These are phyloP conservation scores for Camellia lanceoleosa DNA, from an alignment of 148 eudicot species.

Conservation along the genomic window DNA sequence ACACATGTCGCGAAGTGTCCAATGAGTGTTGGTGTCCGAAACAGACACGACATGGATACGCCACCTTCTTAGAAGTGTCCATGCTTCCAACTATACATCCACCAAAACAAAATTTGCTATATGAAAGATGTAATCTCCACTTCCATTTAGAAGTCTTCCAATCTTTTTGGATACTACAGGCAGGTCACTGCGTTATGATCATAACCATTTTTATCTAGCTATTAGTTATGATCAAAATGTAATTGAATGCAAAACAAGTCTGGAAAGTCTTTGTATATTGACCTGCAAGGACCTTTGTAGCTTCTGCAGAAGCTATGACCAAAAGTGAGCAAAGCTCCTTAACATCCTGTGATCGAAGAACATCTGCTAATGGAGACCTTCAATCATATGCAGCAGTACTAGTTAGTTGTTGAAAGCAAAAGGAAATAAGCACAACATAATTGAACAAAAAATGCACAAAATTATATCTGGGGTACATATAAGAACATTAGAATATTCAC, in stretches of 20 bases:
- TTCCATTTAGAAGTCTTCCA: background rate
- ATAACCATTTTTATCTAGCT: background rate
- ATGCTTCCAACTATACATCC: no score
- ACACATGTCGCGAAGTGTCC: no score
- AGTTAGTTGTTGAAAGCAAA: background rate
- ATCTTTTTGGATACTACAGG: background rate
- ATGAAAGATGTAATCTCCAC: background rate
- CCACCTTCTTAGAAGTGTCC: no score
- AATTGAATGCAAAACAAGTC: background rate
- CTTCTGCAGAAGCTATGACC: conserved; percentile 53
- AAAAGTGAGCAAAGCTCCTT: conserved; percentile 64
- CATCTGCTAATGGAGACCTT: conserved; percentile 59
- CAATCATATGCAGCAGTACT: conserved; percentile 3
- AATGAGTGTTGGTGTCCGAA: no score
- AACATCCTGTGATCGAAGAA: conserved; percentile 43
- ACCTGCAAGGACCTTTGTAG: conserved; percentile 45
- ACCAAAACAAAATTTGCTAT: no score
- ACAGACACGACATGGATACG: no score
- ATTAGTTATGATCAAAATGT: no score
- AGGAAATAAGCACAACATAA: background rate
- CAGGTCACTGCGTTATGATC: background rate
- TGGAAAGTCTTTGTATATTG: conserved; percentile 8
- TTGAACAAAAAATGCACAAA: background rate
- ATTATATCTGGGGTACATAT: background rate
- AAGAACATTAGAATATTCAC: background rate